Conservation (phyloP, 2,329 filamentous ascomycete genomes). For the Stylonectria norvegica region DNA sequence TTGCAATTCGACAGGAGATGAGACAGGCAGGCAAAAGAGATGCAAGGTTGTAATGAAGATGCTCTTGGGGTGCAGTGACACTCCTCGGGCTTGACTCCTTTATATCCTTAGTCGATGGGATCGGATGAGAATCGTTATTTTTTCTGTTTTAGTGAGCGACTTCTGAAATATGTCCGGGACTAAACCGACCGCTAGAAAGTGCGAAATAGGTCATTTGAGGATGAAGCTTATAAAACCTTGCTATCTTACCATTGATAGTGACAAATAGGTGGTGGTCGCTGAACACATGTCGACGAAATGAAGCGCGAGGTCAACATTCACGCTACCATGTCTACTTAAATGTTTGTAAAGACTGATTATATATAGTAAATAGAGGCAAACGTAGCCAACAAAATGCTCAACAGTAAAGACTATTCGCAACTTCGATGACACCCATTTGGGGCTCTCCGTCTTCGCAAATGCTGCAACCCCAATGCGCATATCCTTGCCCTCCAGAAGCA, state of each 20-base stretch:
- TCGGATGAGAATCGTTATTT: background rate
- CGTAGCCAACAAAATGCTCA: background rate
- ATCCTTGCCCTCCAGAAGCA: slow-evolving; percentile 42
- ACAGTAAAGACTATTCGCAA: background rate
- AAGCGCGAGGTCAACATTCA: background rate
- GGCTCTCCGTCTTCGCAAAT: slow-evolving; percentile 43
- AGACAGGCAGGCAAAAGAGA: slow-evolving; percentile 14
- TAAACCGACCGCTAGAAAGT: background rate
- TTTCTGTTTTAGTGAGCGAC: background rate
- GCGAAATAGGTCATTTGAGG: no score
- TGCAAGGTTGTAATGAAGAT: slow-evolving; percentile 17
- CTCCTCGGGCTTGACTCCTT: no score
- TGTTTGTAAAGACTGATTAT: background rate
- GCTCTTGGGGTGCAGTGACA: no score
- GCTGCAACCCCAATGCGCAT: slow-evolving; percentile 45
- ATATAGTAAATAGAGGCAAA: background rate
- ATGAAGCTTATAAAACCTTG: no score
- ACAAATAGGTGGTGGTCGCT: background rate
- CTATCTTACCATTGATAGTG: background rate
- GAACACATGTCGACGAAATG: background rate
- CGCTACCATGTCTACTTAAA: background rate
- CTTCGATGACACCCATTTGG: background rate
- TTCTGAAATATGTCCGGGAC: background rate
- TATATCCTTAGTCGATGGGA: background rate
- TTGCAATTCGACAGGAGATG: slow-evolving; percentile 47